Evolutionary conservation across 2,329 filamentous ascomycete genomes (phyloP).

Genomic region (Colletotrichum endophyticum): DNA sequence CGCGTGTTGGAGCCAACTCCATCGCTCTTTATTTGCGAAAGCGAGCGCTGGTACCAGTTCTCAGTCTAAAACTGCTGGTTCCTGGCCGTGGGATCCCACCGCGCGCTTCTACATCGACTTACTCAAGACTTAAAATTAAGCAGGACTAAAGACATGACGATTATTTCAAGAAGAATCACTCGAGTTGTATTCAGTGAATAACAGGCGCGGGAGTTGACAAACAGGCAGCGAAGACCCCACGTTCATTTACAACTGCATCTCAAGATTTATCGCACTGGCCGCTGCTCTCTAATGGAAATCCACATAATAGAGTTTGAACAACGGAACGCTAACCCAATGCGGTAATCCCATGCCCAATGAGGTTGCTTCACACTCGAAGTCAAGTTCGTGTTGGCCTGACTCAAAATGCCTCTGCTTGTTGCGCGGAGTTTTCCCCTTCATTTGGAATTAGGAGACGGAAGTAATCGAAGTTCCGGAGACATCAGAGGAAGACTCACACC

Average conservation of each 20-base stretch:
- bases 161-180: accelerated
- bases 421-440: neutral
- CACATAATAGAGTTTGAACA: neutral
- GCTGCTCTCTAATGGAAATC: neutral
- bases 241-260: neutral
- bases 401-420: neutral
- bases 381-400: neutral
- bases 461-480: neutral
- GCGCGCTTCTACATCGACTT: neutral
- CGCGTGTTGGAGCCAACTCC: neutral
- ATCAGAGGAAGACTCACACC: neutral
- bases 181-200: neutral
- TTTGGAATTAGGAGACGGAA: neutral
- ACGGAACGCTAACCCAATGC: neutral
- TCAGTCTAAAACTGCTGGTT: neutral
- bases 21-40: neutral
- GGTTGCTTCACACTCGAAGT: neutral
- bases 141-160: neutral
- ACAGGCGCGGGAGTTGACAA: neutral
- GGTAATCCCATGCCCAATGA: neutral
- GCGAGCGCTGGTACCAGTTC: neutral
- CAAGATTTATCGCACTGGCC: neutral
- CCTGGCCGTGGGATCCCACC: neutral
- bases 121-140: neutral
- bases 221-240: neutral